These are phyloP conservation scores for Cydonia oblonga DNA, from an alignment of 331 rosid genomes.

Conservation along the genomic window DNA sequence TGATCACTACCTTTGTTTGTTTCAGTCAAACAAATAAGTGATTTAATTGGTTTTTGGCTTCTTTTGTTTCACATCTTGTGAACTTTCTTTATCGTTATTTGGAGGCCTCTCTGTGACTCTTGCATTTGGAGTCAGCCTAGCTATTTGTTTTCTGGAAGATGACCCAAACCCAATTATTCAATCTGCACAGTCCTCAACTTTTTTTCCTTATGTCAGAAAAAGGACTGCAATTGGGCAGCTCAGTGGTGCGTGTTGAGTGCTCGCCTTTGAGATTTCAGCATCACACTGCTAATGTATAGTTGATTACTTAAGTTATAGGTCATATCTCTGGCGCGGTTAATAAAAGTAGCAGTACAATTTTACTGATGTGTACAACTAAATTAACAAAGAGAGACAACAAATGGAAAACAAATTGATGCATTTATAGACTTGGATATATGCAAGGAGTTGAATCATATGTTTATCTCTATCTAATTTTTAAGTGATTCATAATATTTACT, in stretches of 20 bases:
- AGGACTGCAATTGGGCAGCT: not conserved
- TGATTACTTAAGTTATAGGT: not conserved
- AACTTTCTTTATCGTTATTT: constrained; percentile 9
- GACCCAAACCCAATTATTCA: not conserved
- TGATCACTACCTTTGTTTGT: constrained; percentile 24
- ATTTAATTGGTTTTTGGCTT: constrained; percentile 34
- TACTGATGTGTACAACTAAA: not conserved
- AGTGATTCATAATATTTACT: too few relatives aligned
- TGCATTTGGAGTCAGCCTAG: not conserved
- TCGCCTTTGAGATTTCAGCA: not conserved
- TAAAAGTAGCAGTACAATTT: not conserved
- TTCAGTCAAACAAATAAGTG: not conserved
- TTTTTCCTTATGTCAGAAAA: not conserved
- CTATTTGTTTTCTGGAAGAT: not conserved
- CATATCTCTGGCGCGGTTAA: not conserved
- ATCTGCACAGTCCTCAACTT: not conserved
- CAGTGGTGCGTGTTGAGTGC: not conserved
- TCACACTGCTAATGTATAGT: not conserved
- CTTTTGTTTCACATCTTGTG: constrained; percentile 38
- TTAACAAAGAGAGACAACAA: not conserved
- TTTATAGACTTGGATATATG: not conserved
- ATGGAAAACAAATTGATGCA: too few relatives aligned
- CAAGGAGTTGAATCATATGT: not conserved
- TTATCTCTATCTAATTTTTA: too few relatives aligned
- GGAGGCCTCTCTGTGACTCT: not conserved